These are phyloP conservation scores for Aureobasidium sp. DNA, from an alignment of 2,329 filamentous ascomycete species.

Conservation along the genomic window DNA sequence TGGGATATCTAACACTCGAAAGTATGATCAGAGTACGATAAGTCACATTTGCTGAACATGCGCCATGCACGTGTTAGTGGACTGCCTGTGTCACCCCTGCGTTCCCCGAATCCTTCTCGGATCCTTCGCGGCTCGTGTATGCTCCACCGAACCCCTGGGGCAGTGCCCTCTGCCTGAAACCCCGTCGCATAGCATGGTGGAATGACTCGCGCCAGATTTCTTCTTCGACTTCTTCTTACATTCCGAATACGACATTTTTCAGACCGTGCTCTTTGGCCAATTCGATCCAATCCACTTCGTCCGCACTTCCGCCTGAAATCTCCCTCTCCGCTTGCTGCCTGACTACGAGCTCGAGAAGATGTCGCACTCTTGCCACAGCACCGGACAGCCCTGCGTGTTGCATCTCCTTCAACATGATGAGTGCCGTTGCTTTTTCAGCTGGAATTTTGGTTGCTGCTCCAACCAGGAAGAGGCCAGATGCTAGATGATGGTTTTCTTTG, in stretches of 20 bases:
- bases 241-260: constrained; percentile 46
- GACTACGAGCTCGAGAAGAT: constrained; percentile 42
- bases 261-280: constrained; percentile 40
- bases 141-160: neutral
- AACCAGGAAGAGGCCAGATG: constrained; percentile 50
- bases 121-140: neutral
- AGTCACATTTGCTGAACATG: neutral
- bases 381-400: constrained; percentile 43
- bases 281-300: constrained; percentile 46
- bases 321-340: constrained; percentile 40
- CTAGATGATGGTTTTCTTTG: constrained; percentile 36
- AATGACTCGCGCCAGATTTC: neutral
- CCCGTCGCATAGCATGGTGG: neutral
- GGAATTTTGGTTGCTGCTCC: constrained; percentile 39
- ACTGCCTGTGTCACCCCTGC: neutral
- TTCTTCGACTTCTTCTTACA: constrained; percentile 26
- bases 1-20: too few species aligned
- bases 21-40: too few species aligned
- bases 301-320: constrained; percentile 33
- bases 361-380: constrained; percentile 40
- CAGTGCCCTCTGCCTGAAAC: neutral
- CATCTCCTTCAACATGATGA: constrained; percentile 44
- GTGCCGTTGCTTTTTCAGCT: constrained; percentile 39
- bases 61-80: neutral
- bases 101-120: neutral